phyloP scores from a whole-genome alignment of 2,329 filamentous ascomycete genomes.

The Tolypocladium cylindrosporum region DNA sequence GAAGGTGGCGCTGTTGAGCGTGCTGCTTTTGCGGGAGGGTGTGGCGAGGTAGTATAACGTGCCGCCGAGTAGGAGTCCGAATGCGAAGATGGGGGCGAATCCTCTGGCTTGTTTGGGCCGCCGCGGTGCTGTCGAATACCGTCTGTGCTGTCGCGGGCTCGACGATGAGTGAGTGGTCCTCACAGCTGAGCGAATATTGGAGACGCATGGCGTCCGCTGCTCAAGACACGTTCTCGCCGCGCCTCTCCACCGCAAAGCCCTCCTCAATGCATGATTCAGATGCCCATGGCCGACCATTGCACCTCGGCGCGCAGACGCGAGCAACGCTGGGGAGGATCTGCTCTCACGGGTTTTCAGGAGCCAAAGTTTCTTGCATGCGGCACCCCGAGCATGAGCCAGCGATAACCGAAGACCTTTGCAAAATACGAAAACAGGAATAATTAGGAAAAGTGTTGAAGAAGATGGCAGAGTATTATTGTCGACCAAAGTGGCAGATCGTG shows the following conservation, averaged over 20 bases:
- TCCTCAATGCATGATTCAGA: background rate
- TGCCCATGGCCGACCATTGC: background rate
- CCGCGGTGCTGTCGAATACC: background rate
- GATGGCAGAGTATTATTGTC: background rate
- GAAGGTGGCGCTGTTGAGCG: conserved; percentile 51
- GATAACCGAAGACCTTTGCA: background rate
- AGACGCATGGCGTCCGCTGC: background rate
- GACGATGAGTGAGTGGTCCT: background rate
- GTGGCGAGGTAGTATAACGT: conserved; percentile 15
- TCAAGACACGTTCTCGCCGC: background rate
- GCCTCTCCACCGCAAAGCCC: background rate
- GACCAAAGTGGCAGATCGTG: background rate
- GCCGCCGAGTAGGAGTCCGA: conserved; percentile 12
- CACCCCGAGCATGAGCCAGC: background rate
- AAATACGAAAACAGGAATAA: background rate
- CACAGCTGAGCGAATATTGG: no score
- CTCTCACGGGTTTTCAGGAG: background rate
- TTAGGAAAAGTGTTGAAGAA: background rate
- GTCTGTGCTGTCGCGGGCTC: background rate
- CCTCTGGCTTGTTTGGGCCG: conserved; percentile 18
- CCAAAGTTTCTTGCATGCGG: background rate
- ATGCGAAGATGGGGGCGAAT: conserved; percentile 12
- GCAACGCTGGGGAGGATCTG: no score
- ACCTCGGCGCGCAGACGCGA: background rate
- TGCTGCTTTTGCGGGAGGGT: conserved; percentile 11